phyloP scores from a whole-genome alignment of 192 early-diverging fungal species.

The Lobosporangium transversale region DNA sequence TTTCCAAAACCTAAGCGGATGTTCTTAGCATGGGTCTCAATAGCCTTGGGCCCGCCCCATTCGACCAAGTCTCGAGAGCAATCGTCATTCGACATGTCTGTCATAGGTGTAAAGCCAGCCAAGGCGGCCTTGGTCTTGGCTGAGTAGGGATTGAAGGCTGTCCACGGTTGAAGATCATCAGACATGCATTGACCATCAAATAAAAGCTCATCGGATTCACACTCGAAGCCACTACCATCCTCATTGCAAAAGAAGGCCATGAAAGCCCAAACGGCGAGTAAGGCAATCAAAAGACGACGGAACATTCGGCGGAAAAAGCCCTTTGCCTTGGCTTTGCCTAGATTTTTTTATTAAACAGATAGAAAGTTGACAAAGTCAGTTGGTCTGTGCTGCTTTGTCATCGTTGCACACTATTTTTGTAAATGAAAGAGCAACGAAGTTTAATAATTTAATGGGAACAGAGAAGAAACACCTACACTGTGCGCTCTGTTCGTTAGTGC shows the following conservation, averaged over 20 bases:
- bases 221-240: too few relatives aligned
- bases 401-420: too few relatives aligned
- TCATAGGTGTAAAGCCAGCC: not conserved
- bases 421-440: too few relatives aligned
- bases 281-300: conserved; percentile 6
- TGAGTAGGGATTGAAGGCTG: not conserved
- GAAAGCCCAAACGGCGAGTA: conserved; percentile 9
- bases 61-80: conserved; percentile 21
- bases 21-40: conserved; percentile 2
- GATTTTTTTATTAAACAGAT: not conserved
- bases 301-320: conserved; percentile 20
- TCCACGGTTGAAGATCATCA: not conserved
- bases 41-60: conserved; percentile 16
- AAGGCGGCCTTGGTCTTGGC: not conserved
- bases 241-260: conserved; percentile 8
- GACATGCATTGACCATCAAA: too few relatives aligned
- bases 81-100: not conserved
- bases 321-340: conserved; percentile 31
- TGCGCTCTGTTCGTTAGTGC: conserved; percentile 30
- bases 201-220: too few relatives aligned
- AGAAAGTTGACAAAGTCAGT: not conserved
- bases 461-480: conserved; percentile 12
- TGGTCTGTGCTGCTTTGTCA: too few relatives aligned
- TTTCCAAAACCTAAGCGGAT: conserved; percentile 29
- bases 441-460: not conserved